Conservation (phyloP, 306 rosid species). For the Sphenostylis stenocarpa region DNA sequence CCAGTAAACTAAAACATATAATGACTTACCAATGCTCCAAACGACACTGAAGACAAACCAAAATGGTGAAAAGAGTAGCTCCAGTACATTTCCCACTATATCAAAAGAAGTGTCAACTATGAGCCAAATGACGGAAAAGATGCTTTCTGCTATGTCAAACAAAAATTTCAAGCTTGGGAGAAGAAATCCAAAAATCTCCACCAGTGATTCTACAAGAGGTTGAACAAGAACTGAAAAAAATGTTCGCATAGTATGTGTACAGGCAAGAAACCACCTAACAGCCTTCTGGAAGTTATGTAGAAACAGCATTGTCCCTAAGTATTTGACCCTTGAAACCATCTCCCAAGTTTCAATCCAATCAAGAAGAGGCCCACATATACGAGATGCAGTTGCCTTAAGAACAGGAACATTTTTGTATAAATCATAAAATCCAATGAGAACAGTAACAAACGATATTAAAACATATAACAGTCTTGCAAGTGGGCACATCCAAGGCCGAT, state of each 20-base stretch:
- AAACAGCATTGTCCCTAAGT: conserved; percentile 95
- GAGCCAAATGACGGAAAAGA: conserved; percentile 58
- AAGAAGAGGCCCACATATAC: conserved; percentile 85
- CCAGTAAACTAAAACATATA: conserved; percentile 24
- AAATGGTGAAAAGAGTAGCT: conserved; percentile 64
- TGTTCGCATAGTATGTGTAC: conserved; percentile 54
- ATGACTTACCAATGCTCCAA: conserved; percentile 76
- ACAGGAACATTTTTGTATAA: conserved; percentile 96
- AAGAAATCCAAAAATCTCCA: conserved; percentile 62
- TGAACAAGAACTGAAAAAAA: conserved; percentile 68
- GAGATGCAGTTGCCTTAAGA: conserved; percentile 89
- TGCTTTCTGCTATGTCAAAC: conserved; percentile 50
- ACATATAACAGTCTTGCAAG: conserved; percentile 80
- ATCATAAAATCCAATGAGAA: conserved; percentile 92
- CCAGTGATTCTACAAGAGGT: conserved; percentile 61
- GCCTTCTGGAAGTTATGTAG: conserved; percentile 86
- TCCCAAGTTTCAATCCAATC: conserved; percentile 99
- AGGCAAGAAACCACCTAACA: conserved; percentile 73
- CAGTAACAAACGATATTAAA: conserved; percentile 78
- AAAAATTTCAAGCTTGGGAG: conserved; percentile 62
- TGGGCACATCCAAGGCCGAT: conserved; percentile 99
- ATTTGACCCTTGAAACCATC: conserved; percentile 91
- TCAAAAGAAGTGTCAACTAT: conserved; percentile 50
- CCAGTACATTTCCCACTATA: conserved; percentile 55
- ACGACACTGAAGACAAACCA: conserved; percentile 55